phyloP scores from a whole-genome alignment of 345 rosid species.

The Eucalyptus marginata region DNA sequence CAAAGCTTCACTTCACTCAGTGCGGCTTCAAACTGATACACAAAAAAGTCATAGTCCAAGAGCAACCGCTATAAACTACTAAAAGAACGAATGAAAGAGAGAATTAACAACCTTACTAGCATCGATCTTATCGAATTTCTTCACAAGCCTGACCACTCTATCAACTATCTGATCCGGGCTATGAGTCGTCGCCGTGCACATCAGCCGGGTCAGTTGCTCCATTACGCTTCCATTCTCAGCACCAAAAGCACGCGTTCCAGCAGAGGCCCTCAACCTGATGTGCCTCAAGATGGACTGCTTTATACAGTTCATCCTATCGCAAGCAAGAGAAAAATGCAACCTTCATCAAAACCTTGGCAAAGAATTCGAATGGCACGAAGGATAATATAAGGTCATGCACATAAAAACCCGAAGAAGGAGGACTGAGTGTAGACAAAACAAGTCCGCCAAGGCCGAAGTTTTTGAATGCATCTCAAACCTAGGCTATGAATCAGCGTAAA shows the following conservation, averaged over 20 bases:
- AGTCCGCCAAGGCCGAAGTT: background rate
- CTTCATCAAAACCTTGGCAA: background rate
- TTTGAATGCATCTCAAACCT: background rate
- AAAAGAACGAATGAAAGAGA: background rate
- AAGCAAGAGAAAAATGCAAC: background rate
- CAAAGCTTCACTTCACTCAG: background rate
- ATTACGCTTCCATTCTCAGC: conserved; percentile 3
- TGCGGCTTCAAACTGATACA: background rate
- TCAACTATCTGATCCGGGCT: conserved; percentile 23
- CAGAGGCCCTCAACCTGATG: conserved; percentile 21
- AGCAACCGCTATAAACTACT: background rate
- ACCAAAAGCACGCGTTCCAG: background rate
- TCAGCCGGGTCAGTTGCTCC: conserved; percentile 2
- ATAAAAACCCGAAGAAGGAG: background rate
- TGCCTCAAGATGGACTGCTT: conserved; percentile 32
- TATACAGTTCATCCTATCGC: conserved; percentile 18
- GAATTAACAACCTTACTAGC: conserved; percentile 27
- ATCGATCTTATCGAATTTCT: conserved; percentile 44
- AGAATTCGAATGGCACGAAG: background rate
- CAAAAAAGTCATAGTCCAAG: background rate
- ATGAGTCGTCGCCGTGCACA: conserved; percentile 8
- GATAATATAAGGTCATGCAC: background rate
- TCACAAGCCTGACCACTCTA: conserved; percentile 33
- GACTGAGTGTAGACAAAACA: background rate
- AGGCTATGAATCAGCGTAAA: background rate